A percentile compares a stretch with the other conserved stretches of the same genome.
Conservation (phyloP, 177 flowering plant genomes). For the Vitis hybrid region DNA sequence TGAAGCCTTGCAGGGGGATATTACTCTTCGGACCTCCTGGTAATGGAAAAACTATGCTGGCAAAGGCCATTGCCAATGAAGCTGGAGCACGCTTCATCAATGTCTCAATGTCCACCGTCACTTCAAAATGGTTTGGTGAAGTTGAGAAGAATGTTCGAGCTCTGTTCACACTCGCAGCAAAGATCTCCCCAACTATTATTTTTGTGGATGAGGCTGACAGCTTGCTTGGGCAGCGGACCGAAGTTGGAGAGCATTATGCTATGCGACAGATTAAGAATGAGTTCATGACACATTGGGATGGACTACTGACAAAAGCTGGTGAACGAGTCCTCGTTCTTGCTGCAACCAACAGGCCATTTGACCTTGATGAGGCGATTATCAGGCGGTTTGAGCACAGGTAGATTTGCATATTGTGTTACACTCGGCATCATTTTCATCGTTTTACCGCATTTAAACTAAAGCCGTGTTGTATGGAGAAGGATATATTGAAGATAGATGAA, state of each 20-base stretch:
- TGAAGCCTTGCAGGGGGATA: slow-evolving; percentile 54
- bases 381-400: slow-evolving; percentile 61
- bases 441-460: no score
- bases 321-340: slow-evolving; percentile 55
- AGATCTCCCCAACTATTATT: slow-evolving; percentile 56
- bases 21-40: slow-evolving; percentile 59
- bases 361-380: slow-evolving; percentile 60
- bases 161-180: slow-evolving; percentile 48
- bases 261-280: slow-evolving; percentile 60
- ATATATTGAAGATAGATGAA: neutral
- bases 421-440: no score
- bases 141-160: slow-evolving; percentile 59
- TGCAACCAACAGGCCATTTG: slow-evolving; percentile 58
- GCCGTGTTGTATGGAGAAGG: no score
- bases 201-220: slow-evolving; percentile 62
- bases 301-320: slow-evolving; percentile 41
- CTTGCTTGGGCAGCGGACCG: slow-evolving; percentile 57
- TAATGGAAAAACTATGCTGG: slow-evolving; percentile 58
- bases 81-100: slow-evolving; percentile 62
- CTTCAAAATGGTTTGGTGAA: slow-evolving; percentile 63
- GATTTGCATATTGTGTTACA: no score
- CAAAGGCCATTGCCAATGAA: slow-evolving; percentile 63
- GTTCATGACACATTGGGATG: slow-evolving; percentile 63
- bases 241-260: slow-evolving; percentile 61
- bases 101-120: slow-evolving; percentile 59